Conservation (phyloP, 2,329 filamentous ascomycete genomes). For the Ceratocystis harringtonii region DNA sequence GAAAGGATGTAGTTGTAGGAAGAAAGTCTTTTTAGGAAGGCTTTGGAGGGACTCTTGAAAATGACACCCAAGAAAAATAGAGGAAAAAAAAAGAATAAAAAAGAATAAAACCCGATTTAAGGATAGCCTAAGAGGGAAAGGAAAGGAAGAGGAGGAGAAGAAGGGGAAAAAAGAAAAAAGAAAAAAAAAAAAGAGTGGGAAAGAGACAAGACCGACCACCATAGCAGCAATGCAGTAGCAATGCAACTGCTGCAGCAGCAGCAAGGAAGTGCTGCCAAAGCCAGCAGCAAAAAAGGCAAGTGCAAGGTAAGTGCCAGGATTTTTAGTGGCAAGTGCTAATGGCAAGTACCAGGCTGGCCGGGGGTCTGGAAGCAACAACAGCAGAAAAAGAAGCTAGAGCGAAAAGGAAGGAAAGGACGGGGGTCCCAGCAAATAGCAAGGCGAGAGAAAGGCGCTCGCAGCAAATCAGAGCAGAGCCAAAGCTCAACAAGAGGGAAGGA, state of each 20-base stretch:
- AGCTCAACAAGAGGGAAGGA: constrained; percentile 9
- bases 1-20: background rate
- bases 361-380: background rate
- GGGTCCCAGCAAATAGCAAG: background rate
- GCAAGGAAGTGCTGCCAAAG: background rate
- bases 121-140: constrained; percentile 3
- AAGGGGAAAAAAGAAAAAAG: background rate
- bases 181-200: background rate
- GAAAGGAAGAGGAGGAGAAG: background rate
- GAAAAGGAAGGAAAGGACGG: background rate
- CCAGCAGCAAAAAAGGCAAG: background rate
- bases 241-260: background rate
- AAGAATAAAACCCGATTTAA: background rate
- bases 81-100: background rate
- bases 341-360: background rate
- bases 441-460: background rate
- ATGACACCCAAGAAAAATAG: background rate
- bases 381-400: background rate
- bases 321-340: background rate
- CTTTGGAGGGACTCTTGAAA: background rate
- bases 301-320: background rate
- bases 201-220: background rate
- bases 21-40: background rate
- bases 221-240: background rate
- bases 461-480: constrained; percentile 1